Evolutionary conservation across 2,329 filamentous ascomycete genomes (phyloP).

Genomic region (Chaetomiaceae sp.): DNA sequence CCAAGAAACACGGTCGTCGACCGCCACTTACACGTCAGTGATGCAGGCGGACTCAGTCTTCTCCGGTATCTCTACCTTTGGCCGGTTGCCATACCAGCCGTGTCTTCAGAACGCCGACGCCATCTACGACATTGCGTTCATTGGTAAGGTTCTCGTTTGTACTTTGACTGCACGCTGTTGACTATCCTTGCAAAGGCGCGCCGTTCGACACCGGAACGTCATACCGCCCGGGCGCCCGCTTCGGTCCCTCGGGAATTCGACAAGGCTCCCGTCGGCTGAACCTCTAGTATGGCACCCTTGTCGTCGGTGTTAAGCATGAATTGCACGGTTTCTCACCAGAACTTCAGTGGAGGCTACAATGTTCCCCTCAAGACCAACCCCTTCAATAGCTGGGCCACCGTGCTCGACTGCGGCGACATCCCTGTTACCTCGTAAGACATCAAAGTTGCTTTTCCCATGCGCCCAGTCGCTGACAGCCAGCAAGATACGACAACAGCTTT

Average conservation of each 20-base stretch:
- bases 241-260: conserved; percentile 77
- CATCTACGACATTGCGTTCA: conserved; percentile 79
- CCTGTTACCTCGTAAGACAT: conserved; percentile 61
- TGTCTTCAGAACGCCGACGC: conserved; percentile 65
- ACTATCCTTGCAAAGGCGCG: too few relatives aligned
- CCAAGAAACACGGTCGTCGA: too few relatives aligned
- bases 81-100: conserved; percentile 68
- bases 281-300: conserved; percentile 60
- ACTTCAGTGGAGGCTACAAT: conserved; percentile 71
- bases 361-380: conserved; percentile 74
- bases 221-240: conserved; percentile 76
- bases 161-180: too few relatives aligned
- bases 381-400: conserved; percentile 73
- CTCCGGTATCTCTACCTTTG: conserved; percentile 82
- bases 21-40: conserved; percentile 1
- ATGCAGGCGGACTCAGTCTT: conserved; percentile 76
- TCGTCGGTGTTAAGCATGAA: not conserved
- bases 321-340: conserved; percentile 23
- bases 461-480: not conserved
- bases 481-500: conserved; percentile 66
- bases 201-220: conserved; percentile 84
- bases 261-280: conserved; percentile 82
- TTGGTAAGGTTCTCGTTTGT: too few relatives aligned
- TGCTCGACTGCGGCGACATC: conserved; percentile 79
- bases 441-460: not conserved